phyloP scores from a whole-genome alignment of 2,329 filamentous ascomycete species.

The Fusarium guadeloupense region DNA sequence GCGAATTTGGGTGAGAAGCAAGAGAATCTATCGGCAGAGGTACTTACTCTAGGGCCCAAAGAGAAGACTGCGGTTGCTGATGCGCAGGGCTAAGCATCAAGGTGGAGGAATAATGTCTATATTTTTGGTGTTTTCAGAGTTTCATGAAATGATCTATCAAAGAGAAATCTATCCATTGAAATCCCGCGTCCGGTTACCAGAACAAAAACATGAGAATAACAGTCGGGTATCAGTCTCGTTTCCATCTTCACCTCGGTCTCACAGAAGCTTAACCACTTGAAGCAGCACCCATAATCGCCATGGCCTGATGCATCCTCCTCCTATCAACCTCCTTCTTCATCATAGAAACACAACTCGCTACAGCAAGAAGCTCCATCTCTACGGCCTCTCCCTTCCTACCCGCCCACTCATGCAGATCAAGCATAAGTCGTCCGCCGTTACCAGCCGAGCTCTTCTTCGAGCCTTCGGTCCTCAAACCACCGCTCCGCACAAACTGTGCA shows the following conservation, averaged over 20 bases:
- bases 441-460: conserved; percentile 53
- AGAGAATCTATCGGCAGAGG: conserved; percentile 37
- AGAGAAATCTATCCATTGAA: neutral
- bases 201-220: neutral
- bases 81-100: conserved; percentile 5
- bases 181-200: neutral
- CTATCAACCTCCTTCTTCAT: conserved; percentile 73
- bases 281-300: conserved; percentile 51
- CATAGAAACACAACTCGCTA: conserved; percentile 68
- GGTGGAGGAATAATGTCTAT: neutral
- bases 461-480: conserved; percentile 52
- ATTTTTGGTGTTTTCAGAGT: neutral
- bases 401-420: conserved; percentile 53
- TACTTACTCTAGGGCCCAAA: conserved; percentile 32
- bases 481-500: conserved; percentile 56
- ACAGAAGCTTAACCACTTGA: conserved; percentile 11
- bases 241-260: neutral
- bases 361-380: conserved; percentile 60
- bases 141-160: neutral
- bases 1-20: conserved; percentile 42
- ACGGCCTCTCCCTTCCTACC: conserved; percentile 46
- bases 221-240: conserved; percentile 6
- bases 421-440: conserved; percentile 59
- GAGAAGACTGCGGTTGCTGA: conserved; percentile 41
- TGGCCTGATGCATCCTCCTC: conserved; percentile 60